Conservation (phyloP, 2,329 filamentous ascomycete genomes). For the Fusarium virguliforme region DNA sequence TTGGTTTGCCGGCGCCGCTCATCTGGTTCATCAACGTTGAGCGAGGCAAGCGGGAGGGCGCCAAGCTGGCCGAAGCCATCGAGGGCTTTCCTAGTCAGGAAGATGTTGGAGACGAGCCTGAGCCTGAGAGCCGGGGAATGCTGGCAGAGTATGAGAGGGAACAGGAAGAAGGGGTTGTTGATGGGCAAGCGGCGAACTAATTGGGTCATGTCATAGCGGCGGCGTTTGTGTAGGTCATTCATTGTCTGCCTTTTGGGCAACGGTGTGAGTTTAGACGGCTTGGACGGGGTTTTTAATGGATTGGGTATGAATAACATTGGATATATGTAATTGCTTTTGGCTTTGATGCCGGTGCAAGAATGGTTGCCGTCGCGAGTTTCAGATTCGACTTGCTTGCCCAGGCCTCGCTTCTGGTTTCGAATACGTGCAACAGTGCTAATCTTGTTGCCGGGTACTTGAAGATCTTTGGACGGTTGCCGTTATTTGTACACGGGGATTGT, state of each 20-base stretch:
- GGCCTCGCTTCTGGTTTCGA: conserved; percentile 19
- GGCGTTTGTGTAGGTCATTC: conserved; percentile 42
- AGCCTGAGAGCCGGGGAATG: conserved; percentile 51
- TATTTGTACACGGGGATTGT: conserved; percentile 1
- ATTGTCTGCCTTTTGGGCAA: conserved; percentile 1
- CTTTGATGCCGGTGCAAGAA: neutral
- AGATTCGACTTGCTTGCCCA: conserved; percentile 13
- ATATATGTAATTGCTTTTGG: conserved; percentile 1
- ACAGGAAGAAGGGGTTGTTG: conserved; percentile 33
- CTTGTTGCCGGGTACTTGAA: neutral
- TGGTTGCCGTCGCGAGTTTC: conserved; percentile 11
- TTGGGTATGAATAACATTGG: neutral
- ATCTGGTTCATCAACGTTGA: conserved; percentile 91
- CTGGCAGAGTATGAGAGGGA: conserved; percentile 51
- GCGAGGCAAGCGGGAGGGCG: conserved; percentile 79
- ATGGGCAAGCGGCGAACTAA: conserved; percentile 29
- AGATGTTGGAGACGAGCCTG: conserved; percentile 39
- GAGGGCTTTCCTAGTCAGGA: conserved; percentile 64
- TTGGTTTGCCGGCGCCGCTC: conserved; percentile 86
- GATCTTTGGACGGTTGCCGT: conserved; percentile 17
- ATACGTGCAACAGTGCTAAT: conserved; percentile 26
- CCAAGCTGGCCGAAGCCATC: conserved; percentile 73
- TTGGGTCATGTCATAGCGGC: conserved; percentile 44
- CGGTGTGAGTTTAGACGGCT: conserved; percentile 21
- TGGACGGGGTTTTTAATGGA: conserved; percentile 9